Conservation (phyloP, 148 eudicot species). For the Camellia sinensis region DNA sequence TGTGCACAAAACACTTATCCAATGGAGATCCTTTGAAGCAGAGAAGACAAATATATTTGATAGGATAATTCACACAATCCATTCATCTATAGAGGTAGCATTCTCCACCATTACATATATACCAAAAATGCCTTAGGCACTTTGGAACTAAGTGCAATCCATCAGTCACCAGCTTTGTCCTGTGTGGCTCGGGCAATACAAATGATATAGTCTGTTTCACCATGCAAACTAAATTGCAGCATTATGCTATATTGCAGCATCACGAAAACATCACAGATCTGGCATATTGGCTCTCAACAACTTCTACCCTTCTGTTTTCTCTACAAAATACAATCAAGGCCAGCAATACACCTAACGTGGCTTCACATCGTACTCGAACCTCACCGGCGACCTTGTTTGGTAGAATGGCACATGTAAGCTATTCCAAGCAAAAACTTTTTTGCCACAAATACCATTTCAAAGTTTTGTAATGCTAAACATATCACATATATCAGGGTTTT, state of each 20-base stretch:
- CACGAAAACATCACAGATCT: slow-evolving; percentile 69
- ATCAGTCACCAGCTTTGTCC: background rate
- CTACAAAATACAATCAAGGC: slow-evolving; percentile 92
- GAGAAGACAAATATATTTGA: slow-evolving; percentile 94
- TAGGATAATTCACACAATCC: slow-evolving; percentile 83
- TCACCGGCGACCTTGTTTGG: slow-evolving; percentile 83
- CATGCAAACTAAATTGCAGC: slow-evolving; percentile 11
- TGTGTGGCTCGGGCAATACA: background rate
- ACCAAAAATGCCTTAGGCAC: background rate
- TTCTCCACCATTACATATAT: slow-evolving; percentile 8
- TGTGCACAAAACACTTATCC: slow-evolving; percentile 82
- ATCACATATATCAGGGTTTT: slow-evolving; percentile 30
- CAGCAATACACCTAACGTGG: slow-evolving; percentile 56
- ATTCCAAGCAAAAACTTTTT: background rate
- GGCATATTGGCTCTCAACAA: slow-evolving; percentile 90
- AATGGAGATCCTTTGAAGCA: slow-evolving; percentile 98
- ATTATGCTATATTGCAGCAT: slow-evolving; percentile 34
- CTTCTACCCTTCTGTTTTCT: slow-evolving; percentile 75
- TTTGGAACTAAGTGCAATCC: background rate
- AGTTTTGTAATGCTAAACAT: slow-evolving; percentile 13
- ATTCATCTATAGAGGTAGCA: slow-evolving; percentile 80
- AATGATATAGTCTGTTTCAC: slow-evolving; percentile 3
- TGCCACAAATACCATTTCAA: background rate
- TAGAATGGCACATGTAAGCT: slow-evolving; percentile 85
- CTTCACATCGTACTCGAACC: slow-evolving; percentile 68